Evolutionary conservation across 2,329 filamentous ascomycete genomes (phyloP).

Genomic region (Helotiales sp.): DNA sequence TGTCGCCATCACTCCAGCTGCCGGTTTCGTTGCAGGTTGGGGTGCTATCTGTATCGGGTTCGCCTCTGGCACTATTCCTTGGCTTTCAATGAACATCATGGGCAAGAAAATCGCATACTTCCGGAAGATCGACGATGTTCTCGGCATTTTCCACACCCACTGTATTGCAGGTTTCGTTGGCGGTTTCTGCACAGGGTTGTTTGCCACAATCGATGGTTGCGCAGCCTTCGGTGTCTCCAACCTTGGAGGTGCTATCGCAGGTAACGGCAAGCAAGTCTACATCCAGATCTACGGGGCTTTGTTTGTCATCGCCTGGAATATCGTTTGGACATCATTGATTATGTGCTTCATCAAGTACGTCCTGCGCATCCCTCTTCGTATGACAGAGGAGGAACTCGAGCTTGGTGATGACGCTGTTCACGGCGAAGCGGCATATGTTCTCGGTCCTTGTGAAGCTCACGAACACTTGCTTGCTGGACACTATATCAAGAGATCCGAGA

Average conservation of each 20-base stretch:
- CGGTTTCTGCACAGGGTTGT: slow-evolving; percentile 47
- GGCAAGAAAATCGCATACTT: slow-evolving; percentile 55
- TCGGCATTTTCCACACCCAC: slow-evolving; percentile 51
- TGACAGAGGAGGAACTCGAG: slow-evolving; percentile 46
- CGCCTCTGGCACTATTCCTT: slow-evolving; percentile 45
- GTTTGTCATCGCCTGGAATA: slow-evolving; percentile 51
- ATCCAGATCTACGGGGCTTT: slow-evolving; percentile 38
- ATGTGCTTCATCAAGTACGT: slow-evolving; percentile 52
- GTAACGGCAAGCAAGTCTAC: slow-evolving; percentile 47
- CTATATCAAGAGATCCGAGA: slow-evolving; percentile 14
- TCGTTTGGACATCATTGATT: slow-evolving; percentile 50
- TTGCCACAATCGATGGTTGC: slow-evolving; percentile 47
- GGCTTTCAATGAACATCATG: slow-evolving; percentile 49
- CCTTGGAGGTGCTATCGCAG: slow-evolving; percentile 49
- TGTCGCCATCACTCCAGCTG: slow-evolving; percentile 51
- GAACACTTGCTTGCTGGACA: slow-evolving; percentile 21
- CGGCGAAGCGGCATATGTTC: slow-evolving; percentile 12
- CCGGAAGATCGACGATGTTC: slow-evolving; percentile 55
- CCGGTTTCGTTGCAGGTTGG: slow-evolving; percentile 52
- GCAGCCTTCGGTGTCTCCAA: slow-evolving; percentile 46
- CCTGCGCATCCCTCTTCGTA: slow-evolving; percentile 46
- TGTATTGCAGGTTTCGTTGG: slow-evolving; percentile 47
- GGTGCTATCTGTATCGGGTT: slow-evolving; percentile 49
- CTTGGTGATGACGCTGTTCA: slow-evolving; percentile 49
- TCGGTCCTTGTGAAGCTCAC: slow-evolving; percentile 22